A percentile compares a stretch with the other conserved stretches of the same genome.
phyloP scores from a whole-genome alignment of 2,329 filamentous ascomycete species.

The Fusarium fracticaudum region DNA sequence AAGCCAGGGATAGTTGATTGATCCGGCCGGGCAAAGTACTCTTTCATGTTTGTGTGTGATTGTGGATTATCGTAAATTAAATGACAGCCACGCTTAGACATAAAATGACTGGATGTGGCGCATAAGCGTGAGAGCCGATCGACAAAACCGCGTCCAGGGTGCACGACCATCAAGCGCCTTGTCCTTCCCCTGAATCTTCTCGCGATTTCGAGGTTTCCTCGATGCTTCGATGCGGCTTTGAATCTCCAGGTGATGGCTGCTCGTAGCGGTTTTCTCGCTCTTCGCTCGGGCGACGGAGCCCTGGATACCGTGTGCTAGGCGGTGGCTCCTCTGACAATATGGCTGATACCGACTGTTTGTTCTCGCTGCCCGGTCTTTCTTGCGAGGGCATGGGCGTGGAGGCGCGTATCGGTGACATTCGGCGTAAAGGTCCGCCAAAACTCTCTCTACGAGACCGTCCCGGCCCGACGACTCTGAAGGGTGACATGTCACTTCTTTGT shows the following conservation, averaged over 20 bases:
- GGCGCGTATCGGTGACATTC: constrained; percentile 39
- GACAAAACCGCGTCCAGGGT: constrained; percentile 20
- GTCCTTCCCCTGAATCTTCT: constrained; percentile 30
- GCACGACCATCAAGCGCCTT: constrained; percentile 21
- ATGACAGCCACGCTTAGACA: neutral
- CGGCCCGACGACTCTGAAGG: constrained; percentile 44
- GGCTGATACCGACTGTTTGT: constrained; percentile 49
- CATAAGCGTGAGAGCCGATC: constrained; percentile 26
- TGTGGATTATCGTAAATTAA: constrained; percentile 5
- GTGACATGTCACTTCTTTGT: constrained; percentile 51
- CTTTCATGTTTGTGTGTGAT: neutral
- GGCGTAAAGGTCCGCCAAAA: constrained; percentile 40
- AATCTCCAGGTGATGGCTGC: constrained; percentile 27
- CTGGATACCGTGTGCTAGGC: constrained; percentile 18
- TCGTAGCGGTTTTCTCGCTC: constrained; percentile 27
- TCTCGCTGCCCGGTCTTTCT: constrained; percentile 42
- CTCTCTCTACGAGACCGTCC: constrained; percentile 40
- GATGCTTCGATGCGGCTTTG: constrained; percentile 11
- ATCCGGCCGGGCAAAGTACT: neutral
- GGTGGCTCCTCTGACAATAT: constrained; percentile 44
- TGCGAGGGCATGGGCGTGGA: constrained; percentile 35
- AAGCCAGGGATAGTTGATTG: neutral
- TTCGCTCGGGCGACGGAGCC: constrained; percentile 10
- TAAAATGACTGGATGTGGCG: constrained; percentile 21
- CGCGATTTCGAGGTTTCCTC: constrained; percentile 24